Conservation (phyloP, 139 green algal genomes). For the Limnomonas spitsbergensis region DNA sequence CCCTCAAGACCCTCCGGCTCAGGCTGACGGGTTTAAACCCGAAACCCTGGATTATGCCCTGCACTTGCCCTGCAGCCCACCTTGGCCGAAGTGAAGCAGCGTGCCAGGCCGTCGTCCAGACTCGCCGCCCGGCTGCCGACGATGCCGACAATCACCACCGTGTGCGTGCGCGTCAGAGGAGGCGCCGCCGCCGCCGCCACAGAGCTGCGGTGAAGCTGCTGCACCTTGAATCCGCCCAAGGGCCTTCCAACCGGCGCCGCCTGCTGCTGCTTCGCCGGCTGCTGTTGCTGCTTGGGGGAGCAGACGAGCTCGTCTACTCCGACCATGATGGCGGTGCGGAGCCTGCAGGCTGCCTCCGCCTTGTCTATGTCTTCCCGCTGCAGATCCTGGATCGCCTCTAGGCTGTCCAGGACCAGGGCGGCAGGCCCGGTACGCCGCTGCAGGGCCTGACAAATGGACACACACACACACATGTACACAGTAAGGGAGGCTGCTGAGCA, state of each 20-base stretch:
- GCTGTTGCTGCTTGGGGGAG: not conserved
- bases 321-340: slow-evolving; percentile 1
- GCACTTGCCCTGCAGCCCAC: not conserved
- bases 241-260: not conserved
- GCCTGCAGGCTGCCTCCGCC: slow-evolving; percentile 8
- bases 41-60: not conserved
- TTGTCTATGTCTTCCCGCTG: not conserved
- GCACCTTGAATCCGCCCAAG: not conserved
- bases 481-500: not conserved
- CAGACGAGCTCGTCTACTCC: not conserved
- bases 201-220: not conserved
- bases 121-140: not conserved
- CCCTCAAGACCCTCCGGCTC: too few species aligned
- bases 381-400: not conserved
- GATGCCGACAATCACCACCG: not conserved
- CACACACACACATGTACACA: not conserved
- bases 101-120: slow-evolving; percentile 3
- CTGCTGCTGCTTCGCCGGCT: not conserved
- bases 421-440: not conserved
- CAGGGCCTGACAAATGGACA: not conserved
- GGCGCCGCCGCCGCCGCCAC: not conserved
- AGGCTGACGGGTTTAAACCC: not conserved
- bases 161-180: not conserved
- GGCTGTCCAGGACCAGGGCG: slow-evolving; percentile 4
- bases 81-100: not conserved